Evolutionary conservation across 495 filamentous ascomycete species (phyloP), one percentile per base, ranked within the genome.

Genomic region (Aspergillus sclerotioniger): DNA sequence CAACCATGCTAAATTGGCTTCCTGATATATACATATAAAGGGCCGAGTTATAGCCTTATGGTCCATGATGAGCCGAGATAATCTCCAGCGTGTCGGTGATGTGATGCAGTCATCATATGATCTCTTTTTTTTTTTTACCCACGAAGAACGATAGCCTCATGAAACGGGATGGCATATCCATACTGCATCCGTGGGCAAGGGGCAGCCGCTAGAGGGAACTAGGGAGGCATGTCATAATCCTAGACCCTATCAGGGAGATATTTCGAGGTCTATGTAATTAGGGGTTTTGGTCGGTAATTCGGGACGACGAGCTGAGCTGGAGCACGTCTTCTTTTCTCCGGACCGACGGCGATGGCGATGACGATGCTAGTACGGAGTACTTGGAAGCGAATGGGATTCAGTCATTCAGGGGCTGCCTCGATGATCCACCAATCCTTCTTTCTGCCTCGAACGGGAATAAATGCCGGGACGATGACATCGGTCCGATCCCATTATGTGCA

Each of bases 161-260:
- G 49, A 46, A 46, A 17, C 39, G 9, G 10, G 9, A 3, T 17
- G 43, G 43, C 21, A 35, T 20, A 35, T 41, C 37, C 13, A 13
- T 41, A 41, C 37, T 41, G 12, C 12, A 41, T 15, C 37, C 1
- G 37, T 41, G 37, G 37, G 37, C 25, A 41, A 19, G 25, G 16
- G 56, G 21, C 51, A 28, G 20, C 53, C 29, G 37, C 61, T 63
- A 63, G 53, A 17, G 16, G 47, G 19, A 41, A 56, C 56, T 63
- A 63, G 61, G 37, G 56, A 53, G 43, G 57, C 59, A 59, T 63
- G 56, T 59, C 61, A 59, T 63, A 55, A 56, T 58, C 25, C 12
- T 7, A 41, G 12, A 41, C 37, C 37, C 37, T 41, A 41, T 41
- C 37, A 41, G 37, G n/a, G 15, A 12, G 15, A 0, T 41, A 6